Base-by-base conservation (phyloP, 495 filamentous ascomycete genomes). In the Hypomontagnella monticulosa region DNA sequence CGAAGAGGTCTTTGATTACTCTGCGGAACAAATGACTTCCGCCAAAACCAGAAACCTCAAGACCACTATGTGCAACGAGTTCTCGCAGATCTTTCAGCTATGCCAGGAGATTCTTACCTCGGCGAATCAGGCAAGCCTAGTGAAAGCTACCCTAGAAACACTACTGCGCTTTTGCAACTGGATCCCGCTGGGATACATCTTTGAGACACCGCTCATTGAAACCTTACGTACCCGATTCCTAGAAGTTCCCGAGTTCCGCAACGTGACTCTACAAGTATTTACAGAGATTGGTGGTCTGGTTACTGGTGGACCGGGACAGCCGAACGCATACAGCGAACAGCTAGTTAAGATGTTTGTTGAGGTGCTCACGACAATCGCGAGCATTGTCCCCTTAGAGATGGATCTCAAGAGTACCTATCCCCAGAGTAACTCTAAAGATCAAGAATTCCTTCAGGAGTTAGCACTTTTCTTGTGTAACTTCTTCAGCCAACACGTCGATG, bases 1-100 rank as follows among this genome's bases (percentile, higher is more conserved):
- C 8, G 95, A 99, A 75, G 95, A 98, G 78, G 95, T 98, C 5
- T 98, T 99, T 72, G 95, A 99, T 77, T 99, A 93, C 75, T 98
- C 96, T 5, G 93, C 94, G 49, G 95, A 98, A 66, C 93, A 97
- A 74, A 96, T 98, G 94, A 99, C 96, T 10, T 97, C 93, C 27
- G 85, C 88, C 20, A 99, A 98, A 82, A 94, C 93, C 18, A 88
- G 93, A 71, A 96, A 96, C 67, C 79, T 99, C 41, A 99, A 99
- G 80, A 93, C 91, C 33, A 96, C 91, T 38, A 99, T 99, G 95
- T 97, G 93, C 76, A 87, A 91, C 69, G 96, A 98, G 74, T 99
- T 99, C 73, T 96, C 95, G 0, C 89, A 91, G 6, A 98, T 99
- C 66, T 99, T 97, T 81, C 90, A 96, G 78, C 85, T 99, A 20